A percentile compares a stretch with the other conserved stretches of the same genome.
phyloP scores from a whole-genome alignment of 805 yeast genomes.

The Zygoascus biomembranicola region DNA sequence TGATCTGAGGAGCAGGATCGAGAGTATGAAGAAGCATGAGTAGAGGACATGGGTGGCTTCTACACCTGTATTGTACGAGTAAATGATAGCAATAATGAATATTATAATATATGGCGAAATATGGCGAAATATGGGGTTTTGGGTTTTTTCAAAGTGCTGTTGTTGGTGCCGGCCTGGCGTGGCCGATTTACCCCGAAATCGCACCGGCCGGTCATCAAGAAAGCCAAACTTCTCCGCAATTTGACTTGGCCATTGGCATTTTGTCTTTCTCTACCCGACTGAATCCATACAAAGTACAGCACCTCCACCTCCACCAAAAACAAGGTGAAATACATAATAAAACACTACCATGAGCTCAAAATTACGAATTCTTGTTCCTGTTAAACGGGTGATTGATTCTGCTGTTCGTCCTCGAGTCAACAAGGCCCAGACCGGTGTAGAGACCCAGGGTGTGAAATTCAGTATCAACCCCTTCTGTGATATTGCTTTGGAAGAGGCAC shows the following conservation, averaged over 20 bases:
- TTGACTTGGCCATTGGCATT: background rate
- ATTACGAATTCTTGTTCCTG: constrained; percentile 72
- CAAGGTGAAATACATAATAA: background rate
- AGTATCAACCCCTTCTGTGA: constrained; percentile 96
- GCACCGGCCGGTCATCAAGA: background rate
- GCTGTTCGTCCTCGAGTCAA: constrained; percentile 91
- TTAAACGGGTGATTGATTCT: constrained; percentile 89
- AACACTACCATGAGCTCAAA: constrained; percentile 19
- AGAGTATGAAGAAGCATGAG: constrained; percentile 56
- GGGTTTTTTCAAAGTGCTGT: no score
- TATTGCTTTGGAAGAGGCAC: constrained; percentile 94
- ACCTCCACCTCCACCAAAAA: background rate
- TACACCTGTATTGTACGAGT: background rate
- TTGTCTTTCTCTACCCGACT: background rate
- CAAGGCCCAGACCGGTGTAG: constrained; percentile 75
- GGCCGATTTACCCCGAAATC: background rate
- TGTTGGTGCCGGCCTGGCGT: no score
- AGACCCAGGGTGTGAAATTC: constrained; percentile 83
- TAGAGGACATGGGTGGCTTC: background rate
- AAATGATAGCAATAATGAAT: background rate
- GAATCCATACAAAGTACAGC: background rate
- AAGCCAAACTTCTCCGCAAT: background rate
- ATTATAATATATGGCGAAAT: no score
- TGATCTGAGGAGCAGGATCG: constrained; percentile 78
- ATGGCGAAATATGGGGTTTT: no score